Base-by-base conservation (phyloP, 306 rosid species). In the Castanea mollissima region DNA sequence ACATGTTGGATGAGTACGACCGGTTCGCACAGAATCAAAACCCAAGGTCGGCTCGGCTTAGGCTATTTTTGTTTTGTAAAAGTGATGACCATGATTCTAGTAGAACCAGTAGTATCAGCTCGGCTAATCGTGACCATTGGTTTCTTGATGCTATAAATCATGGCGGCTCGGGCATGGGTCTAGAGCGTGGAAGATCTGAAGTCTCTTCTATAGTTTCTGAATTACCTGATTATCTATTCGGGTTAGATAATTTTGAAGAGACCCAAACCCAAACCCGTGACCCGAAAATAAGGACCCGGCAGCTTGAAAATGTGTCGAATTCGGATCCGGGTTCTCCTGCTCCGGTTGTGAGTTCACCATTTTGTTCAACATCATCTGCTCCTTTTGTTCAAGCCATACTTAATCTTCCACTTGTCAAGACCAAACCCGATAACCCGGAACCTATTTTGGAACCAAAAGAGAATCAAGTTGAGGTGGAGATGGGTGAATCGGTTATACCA, bases 1-100 rank as follows among this genome's bases (percentile, higher is more conserved):
- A 96, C 88, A 96, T 96, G 99, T 89, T 96, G 80, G 99, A 96
- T 25, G 99, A 96, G 82, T 93, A 86, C 79, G 99, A 93, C 78
- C 92, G 99, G 65, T 21, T 90, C 3, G 68, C 88, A 79, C 94
- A 76, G 74, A 96, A 85, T 68, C 96, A 90, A 8, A 91, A 89
- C 88, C 87, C 94, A 0, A 86, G 91, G 20, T 82, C 89, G 29
- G 91, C 91, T 21, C 89, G 99, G 31, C 93, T 96, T 55, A 91
- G 99, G 2, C 86, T 96, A 60, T 96, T 96, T 76, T 89, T 93
- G 9, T 96, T 93, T 75, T 74, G 80, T 0, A 88, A 82, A 69
- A 88, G 65, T 11, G 96, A 25, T 25, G 27, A 41, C 46, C 46
- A 83, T 21, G 87, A 78, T 31, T 88, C 98, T 1, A 76, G 91